phyloP scores from a whole-genome alignment of 352 stramenopile species.

The Albugo candida region DNA sequence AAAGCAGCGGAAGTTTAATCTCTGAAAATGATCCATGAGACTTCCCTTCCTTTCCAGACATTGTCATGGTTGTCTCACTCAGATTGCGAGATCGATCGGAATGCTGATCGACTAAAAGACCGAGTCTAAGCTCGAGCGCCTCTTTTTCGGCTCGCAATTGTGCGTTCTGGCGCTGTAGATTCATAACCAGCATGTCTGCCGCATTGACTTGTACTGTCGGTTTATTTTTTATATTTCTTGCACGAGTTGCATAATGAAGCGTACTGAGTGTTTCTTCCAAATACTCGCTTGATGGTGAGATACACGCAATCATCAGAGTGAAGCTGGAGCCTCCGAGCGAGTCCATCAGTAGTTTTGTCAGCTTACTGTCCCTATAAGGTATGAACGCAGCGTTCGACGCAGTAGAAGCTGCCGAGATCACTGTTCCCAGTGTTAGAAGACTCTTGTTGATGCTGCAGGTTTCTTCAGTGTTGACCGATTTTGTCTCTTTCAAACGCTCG shows the following conservation, averaged over 20 bases:
- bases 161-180: slow-evolving; percentile 45
- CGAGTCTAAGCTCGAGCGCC: slow-evolving; percentile 25
- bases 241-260: slow-evolving; percentile 66
- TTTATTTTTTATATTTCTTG: slow-evolving; percentile 75
- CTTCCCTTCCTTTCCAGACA: too few species aligned
- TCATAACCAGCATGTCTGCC: slow-evolving; percentile 32
- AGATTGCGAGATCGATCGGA: too few species aligned
- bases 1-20: too few species aligned
- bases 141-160: slow-evolving; percentile 33
- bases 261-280: slow-evolving; percentile 69
- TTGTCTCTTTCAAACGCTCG: slow-evolving; percentile 54
- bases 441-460: slow-evolving; percentile 75
- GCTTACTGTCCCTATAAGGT: slow-evolving; percentile 68
- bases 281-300: slow-evolving; percentile 30
- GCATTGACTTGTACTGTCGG: slow-evolving; percentile 49
- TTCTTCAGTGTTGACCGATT: slow-evolving; percentile 46
- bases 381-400: slow-evolving; percentile 24
- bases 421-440: slow-evolving; percentile 61
- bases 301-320: slow-evolving; percentile 70
- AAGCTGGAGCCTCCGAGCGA: slow-evolving; percentile 62
- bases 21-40: too few species aligned
- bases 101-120: slow-evolving; percentile 3
- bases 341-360: slow-evolving; percentile 76
- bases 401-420: slow-evolving; percentile 51
- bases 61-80: too few species aligned